Evolutionary conservation across 805 yeast genomes (phyloP).

Genomic region (Vanderwaltozyma tropicalis): DNA sequence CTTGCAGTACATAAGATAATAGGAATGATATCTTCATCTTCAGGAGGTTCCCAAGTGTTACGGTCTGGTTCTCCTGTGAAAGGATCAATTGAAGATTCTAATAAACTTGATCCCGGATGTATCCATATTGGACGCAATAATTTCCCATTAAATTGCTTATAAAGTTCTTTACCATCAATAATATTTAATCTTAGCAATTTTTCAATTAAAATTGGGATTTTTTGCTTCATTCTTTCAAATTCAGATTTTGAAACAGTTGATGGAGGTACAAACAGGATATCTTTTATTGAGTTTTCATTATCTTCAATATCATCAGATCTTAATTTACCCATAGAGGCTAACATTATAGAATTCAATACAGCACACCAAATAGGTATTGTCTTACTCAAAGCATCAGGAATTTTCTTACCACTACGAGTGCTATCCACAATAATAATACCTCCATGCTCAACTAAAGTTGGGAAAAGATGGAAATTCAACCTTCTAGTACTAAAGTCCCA

Average conservation of each 20-base stretch:
- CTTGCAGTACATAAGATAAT: constrained; percentile 53
- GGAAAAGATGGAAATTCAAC: constrained; percentile 61
- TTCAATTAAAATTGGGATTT: constrained; percentile 40
- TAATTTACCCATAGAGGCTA: constrained; percentile 9
- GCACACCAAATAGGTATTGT: constrained; percentile 92
- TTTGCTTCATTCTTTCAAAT: constrained; percentile 36
- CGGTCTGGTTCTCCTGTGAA: constrained; percentile 24
- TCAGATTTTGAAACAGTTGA: constrained; percentile 50
- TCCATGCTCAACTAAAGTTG: constrained; percentile 30
- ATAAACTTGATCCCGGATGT: constrained; percentile 40
- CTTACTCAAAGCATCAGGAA: constrained; percentile 82
- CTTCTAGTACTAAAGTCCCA: constrained; percentile 74
- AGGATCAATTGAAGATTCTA: constrained; percentile 15
- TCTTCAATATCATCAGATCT: neutral
- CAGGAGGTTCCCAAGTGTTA: constrained; percentile 28
- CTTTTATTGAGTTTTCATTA: constrained; percentile 3
- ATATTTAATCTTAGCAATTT: constrained; percentile 35
- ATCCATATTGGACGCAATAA: constrained; percentile 63
- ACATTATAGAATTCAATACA: constrained; percentile 49
- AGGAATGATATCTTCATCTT: constrained; percentile 32
- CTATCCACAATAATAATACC: constrained; percentile 69
- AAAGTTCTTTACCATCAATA: constrained; percentile 28
- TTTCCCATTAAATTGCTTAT: constrained; percentile 29
- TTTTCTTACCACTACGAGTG: constrained; percentile 70
- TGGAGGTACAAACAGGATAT: constrained; percentile 40